Evolutionary conservation across 495 filamentous ascomycete species (phyloP), one percentile per base, ranked within the genome.

Genomic region (Talaromyces adpressus): DNA sequence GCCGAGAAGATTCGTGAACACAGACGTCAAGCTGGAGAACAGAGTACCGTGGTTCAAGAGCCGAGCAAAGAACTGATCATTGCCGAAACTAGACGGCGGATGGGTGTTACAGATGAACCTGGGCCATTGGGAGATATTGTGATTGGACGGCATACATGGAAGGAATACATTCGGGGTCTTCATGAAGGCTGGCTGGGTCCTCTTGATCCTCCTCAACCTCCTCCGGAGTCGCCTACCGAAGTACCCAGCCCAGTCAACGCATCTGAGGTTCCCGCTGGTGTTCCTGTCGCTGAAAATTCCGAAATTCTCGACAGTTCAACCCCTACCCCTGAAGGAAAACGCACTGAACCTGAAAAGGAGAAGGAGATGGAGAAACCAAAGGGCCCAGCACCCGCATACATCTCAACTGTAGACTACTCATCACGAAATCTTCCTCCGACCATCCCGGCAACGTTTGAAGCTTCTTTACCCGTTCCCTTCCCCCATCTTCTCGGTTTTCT

Each of bases 151-250:
- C 88, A 97, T 70, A 89, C 93, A 8, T 99, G 94, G 94, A 98
- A 97, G 76, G 94, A 99, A 76, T 99, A 97, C 74, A 76, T 98
- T 9, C 84, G 91, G 27, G 94, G 94, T 27, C 67, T 97, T 63
- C 94, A 99, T 65, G 94, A 99, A 70, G 94, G 94, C 59, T 98
- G 95, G 94, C 78, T 99, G 18, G 94, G 94, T 1, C 92, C 94
- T 1, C 76, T 96, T 25, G 82, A 86, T 68, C 71, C 77, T 56
- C 82, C 81, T 14, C 52, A 65, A 23, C 65, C 70, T n/a, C 32
- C 63, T 20, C 64, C 58, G 23, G 20, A 76, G 25, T 59, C 67
- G 32, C 63, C 68, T 32, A 64, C 70, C 5, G 68, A 67, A 23
- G 67, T 66, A 23, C 67, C 67, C 4, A 69, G 63, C 34, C 62